Base-by-base conservation (phyloP, 306 rosid genomes). In the Canavalia gladiata region DNA sequence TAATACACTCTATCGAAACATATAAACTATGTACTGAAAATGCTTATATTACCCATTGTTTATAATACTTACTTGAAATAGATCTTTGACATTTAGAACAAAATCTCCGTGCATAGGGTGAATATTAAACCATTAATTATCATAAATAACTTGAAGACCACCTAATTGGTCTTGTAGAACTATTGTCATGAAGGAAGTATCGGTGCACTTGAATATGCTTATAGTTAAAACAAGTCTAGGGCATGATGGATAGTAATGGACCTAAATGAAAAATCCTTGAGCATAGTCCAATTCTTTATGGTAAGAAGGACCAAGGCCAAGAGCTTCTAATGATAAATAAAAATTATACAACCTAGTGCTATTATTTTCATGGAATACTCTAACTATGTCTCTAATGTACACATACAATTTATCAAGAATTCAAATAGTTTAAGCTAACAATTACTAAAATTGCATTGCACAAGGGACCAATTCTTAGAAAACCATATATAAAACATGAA, bases 241-340 rank as follows among this genome's bases (percentile, higher is more conserved):
- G 55, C 93, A 89, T 45, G 83, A 52, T 6, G 86, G 88, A 72
- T 84, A 88, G 74, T 88, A 90, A 46, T 87, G 91, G 10, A 89
- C 85, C 7, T 64, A 13, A 45, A 77, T 7, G 41, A 18, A 25
- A 7, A 81, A 70, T 3, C 87, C 89, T 35, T 86, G 81, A 0
- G 13, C 68, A 10, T 91, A 90, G 6, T 2, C 74, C 57, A 88
- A 47, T 12, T 77, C 77, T 8, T 77, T 80, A 7, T 88, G 77
- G 83, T 74, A 69, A 65, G 69, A 77, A 25, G 74, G 80, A 8
- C 77, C 8, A 12, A 90, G 78, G 4, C 89, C 85, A 57, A 87
- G 89, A 29, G 85, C 87, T 12, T 87, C 83, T 3, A 91, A 88
- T 31, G 88, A 43, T 58, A 88, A 68, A 74, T 86, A 87, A 30